Conservation (phyloP, 495 filamentous ascomycete species). For the Aspergillus bertholletiae region DNA sequence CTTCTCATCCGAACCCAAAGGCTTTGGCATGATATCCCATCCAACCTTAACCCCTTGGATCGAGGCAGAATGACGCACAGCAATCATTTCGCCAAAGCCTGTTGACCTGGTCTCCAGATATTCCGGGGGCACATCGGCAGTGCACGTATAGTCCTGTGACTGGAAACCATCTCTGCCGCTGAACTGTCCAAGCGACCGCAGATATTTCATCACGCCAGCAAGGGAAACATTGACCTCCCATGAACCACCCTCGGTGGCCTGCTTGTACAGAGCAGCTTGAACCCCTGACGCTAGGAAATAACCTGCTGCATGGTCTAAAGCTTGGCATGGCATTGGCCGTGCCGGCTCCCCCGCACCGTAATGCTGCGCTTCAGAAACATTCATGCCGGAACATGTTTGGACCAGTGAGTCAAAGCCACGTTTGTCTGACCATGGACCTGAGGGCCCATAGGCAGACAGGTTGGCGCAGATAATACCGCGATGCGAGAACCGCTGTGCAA, state of each 20-base stretch:
- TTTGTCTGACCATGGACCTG: constrained; percentile 24
- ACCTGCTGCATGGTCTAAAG: constrained; percentile 62
- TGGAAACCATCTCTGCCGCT: constrained; percentile 16
- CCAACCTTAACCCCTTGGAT: constrained; percentile 23
- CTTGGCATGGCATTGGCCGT: constrained; percentile 52
- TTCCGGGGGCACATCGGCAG: constrained; percentile 15
- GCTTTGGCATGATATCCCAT: constrained; percentile 27
- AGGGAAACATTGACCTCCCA: constrained; percentile 53
- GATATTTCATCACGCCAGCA: constrained; percentile 27
- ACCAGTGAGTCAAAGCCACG: constrained; percentile 44
- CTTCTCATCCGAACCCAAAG: constrained; percentile 20
- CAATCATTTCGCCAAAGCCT: constrained; percentile 21
- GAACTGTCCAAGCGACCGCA: constrained; percentile 21
- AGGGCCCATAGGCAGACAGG: constrained; percentile 58
- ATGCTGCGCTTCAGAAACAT: constrained; percentile 31
- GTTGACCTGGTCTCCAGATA: constrained; percentile 17
- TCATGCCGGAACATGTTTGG: constrained; percentile 51
- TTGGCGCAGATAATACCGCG: constrained; percentile 57
- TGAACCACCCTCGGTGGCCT: constrained; percentile 52
- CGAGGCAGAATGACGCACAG: constrained; percentile 17
- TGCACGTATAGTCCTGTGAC: constrained; percentile 7
- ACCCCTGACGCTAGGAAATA: constrained; percentile 53
- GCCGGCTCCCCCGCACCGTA: constrained; percentile 61
- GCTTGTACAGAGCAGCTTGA: constrained; percentile 49
- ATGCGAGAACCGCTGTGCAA: constrained; percentile 31